Base-by-base conservation (phyloP, 2,329 filamentous ascomycete genomes). In the Xylaria sp. region DNA sequence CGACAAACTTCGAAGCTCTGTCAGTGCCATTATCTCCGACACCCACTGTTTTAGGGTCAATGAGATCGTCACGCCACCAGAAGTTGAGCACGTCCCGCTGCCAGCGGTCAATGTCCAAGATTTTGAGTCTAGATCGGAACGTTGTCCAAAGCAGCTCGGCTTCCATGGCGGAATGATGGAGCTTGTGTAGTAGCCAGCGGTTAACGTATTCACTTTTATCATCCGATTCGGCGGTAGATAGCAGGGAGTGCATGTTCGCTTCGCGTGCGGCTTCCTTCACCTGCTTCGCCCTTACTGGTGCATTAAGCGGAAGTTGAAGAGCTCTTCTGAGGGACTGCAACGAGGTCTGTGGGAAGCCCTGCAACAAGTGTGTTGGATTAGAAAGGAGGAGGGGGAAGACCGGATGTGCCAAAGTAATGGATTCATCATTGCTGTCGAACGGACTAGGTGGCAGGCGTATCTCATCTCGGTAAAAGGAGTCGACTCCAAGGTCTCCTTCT, bases 101-200 rank as follows among this genome's bases (percentile, higher is more conserved):
- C 82, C 82, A 84, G n/a, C 73, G 73, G 20, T 75, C 70, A 8
- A 76, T 48, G 63, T 81, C 79, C 9, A 76, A 72, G 18, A 83
- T 77, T 20, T 73, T 73, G 18, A 81, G 70, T 6, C 46, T 67
- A 5, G 69, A 63, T 13, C 76, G 72, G 59, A 81, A 82, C 6
- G 78, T 76, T 10, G 77, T 73, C 67, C 83, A 81, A 8, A 87
- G 77, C 2, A 83, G 73, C 63, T 82, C 76, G 1, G 78, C 83
- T 67, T 85, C 81, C 63, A 86, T 73, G 0, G 83, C 78, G 2
- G 83, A 85, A 15, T 79, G 77, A 41, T 84, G 81, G 46, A 88
- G 78, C 48, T 83, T 81, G 56, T 87, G 83, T 13, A 87, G 78
- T 2, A 88, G 76, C 86, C 86, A 88, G 46, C 83, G 79, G 70